Evolutionary conservation across 768 basidiomycete genomes (phyloP), one percentile per base, ranked within the genome.

Genomic region (Panus rudis): DNA sequence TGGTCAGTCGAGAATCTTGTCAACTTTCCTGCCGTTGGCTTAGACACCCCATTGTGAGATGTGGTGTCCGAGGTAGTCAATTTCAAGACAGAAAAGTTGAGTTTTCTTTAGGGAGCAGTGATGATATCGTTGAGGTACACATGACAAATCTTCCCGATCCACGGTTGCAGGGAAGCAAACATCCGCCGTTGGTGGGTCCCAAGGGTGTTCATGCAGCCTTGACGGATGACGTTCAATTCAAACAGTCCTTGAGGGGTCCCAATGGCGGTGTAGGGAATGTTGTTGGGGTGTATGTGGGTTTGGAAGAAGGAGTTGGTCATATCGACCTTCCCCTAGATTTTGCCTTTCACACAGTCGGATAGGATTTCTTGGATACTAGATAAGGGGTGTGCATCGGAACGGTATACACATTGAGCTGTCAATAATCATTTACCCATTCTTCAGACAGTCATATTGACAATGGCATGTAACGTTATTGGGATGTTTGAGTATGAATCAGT

Each of bases 291-390:
- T 0, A 66, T 46, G 0, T 53, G 39, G 0, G 60, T 69, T 42
- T 70, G 69, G 38, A 67, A 69, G 34, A 69, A 72, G 0, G 63
- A 54, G 25, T 68, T 60, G n/a, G 63, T 66, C 61, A 69, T 68
- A 35, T 73, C 63, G 1, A 72, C 55, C 14, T 59, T 66, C 0
- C 52, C 61, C 43, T 58, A 72, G 0, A 68, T 50, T n/a, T 56
- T 60, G 0, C 67, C 68, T 34, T 63, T 61, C 0, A 56, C 61
- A 42, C 63, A 66, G 37, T 69, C 64, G 10, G 16, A n/a, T 2
- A 56, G 47, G 16, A 57, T 56, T 4, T 58, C 52, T 23, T 43
- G 38, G n/a, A 57, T 34, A 0, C 23, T 19, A 0, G 54, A 52
- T 19, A 58, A 32, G 0, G 53, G 50, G 19, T 49, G 43, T 0